These are phyloP conservation scores for Botrytis cinerea DNA, from an alignment of 2,329 filamentous ascomycete species.

Conservation along the genomic window DNA sequence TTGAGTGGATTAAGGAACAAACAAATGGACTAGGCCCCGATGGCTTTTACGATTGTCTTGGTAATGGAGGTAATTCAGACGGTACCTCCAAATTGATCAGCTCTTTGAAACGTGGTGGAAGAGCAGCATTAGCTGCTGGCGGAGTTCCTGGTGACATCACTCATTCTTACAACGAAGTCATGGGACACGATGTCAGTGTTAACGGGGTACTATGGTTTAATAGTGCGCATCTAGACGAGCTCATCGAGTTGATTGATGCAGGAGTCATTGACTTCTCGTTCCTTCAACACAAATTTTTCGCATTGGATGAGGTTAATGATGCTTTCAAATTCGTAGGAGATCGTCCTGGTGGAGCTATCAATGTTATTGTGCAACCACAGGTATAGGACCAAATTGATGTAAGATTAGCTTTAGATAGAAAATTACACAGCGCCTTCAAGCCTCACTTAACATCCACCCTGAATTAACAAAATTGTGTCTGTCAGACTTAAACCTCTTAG, in stretches of 20 bases:
- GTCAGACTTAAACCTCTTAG: neutral
- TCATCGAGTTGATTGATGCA: neutral
- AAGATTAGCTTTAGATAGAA: neutral
- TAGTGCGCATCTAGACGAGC: neutral
- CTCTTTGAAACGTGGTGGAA: neutral
- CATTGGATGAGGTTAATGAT: neutral
- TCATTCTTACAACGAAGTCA: neutral
- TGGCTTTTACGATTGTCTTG: constrained; percentile 9
- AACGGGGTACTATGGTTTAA: neutral
- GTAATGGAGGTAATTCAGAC: neutral
- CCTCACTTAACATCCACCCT: neutral
- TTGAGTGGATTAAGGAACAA: neutral
- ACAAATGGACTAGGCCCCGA: neutral
- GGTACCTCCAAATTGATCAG: neutral
- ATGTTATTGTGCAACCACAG: neutral
- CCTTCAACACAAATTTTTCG: neutral
- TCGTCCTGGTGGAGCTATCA: neutral
- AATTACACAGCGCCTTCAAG: neutral
- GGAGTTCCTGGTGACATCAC: neutral
- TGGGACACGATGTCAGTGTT: neutral
- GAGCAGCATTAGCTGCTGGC: neutral
- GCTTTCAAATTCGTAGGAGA: neutral
- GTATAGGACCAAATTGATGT: neutral
- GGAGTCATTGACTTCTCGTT: constrained; percentile 5
- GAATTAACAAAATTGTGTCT: neutral